Conservation (phyloP, 495 filamentous ascomycete species). For the Jackrogersella multiformis region DNA sequence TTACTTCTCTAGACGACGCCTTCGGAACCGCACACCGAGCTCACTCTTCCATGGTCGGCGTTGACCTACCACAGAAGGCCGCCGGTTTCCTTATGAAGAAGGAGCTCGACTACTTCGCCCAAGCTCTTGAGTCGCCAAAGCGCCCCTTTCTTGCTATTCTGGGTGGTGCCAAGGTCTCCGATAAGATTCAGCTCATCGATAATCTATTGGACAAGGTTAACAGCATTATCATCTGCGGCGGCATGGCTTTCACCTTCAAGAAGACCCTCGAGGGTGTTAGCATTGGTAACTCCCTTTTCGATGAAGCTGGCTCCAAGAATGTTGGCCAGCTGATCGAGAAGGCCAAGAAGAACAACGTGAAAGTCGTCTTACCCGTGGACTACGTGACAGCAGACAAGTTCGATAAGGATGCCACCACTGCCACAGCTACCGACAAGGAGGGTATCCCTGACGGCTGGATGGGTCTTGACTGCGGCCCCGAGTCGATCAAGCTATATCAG, state of each 20-base stretch:
- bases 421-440: constrained; percentile 82
- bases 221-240: constrained; percentile 95
- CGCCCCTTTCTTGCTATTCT: constrained; percentile 99
- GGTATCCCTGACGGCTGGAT: constrained; percentile 98
- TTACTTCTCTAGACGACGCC: constrained; percentile 76
- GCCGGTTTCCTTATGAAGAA: constrained; percentile 99
- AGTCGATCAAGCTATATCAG: constrained; percentile 86
- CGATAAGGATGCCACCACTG: constrained; percentile 79
- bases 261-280: constrained; percentile 90
- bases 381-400: constrained; percentile 98
- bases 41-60: constrained; percentile 98
- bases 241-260: constrained; percentile 99
- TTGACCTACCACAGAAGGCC: constrained; percentile 93
- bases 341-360: constrained; percentile 94
- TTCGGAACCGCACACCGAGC: constrained; percentile 98
- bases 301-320: constrained; percentile 93
- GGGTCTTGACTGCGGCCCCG: constrained; percentile 92
- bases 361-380: constrained; percentile 93
- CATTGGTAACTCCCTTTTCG: constrained; percentile 93
- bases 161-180: constrained; percentile 96
- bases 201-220: constrained; percentile 98
- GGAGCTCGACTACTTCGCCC: constrained; percentile 98
- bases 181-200: constrained; percentile 99
- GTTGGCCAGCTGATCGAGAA: constrained; percentile 89
- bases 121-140: constrained; percentile 92